Percentiles rank a stretch among this genome's conserved stretches.
These are phyloP conservation scores for Starmerella vaccinii DNA, from an alignment of 805 yeast species.

Conservation along the genomic window DNA sequence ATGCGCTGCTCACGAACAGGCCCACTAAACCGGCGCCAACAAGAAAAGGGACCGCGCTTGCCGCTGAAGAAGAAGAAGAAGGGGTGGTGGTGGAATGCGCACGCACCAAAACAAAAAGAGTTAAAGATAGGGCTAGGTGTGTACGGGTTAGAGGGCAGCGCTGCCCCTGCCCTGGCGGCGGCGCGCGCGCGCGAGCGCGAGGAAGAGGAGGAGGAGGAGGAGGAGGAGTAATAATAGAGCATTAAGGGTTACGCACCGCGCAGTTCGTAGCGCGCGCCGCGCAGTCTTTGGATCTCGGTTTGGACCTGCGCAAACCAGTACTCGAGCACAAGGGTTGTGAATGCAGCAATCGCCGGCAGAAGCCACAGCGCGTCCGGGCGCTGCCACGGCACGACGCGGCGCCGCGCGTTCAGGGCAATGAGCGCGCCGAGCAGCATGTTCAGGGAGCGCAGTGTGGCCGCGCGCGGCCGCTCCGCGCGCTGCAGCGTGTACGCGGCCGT, in stretches of 20 bases:
- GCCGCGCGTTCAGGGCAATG: conserved; percentile 22
- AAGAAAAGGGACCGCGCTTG: too few species aligned
- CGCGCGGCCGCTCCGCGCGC: conserved; percentile 1
- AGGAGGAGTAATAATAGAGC: background rate
- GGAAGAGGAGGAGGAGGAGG: background rate
- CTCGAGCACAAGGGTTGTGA: conserved; percentile 22
- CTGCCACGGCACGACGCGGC: conserved; percentile 13
- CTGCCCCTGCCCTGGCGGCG: too few species aligned
- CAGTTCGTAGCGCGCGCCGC: conserved; percentile 22
- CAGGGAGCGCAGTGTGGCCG: conserved; percentile 13
- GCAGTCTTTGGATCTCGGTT: conserved; percentile 16
- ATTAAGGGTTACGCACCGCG: conserved; percentile 23
- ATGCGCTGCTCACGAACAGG: too few species aligned
- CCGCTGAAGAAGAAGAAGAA: too few species aligned
- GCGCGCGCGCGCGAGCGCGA: background rate
- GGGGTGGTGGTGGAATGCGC: too few species aligned
- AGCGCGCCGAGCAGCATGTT: conserved; percentile 22
- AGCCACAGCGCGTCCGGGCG: conserved; percentile 29
- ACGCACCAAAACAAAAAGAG: too few species aligned
- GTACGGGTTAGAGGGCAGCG: too few species aligned
- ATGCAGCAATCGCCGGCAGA: conserved; percentile 26
- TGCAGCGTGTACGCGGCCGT: conserved; percentile 22
- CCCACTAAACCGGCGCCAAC: too few species aligned
- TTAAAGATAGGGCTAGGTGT: background rate
- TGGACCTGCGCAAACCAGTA: conserved; percentile 28